These are phyloP conservation scores for Candida corydali DNA, from an alignment of 805 yeast species.

Conservation along the genomic window DNA sequence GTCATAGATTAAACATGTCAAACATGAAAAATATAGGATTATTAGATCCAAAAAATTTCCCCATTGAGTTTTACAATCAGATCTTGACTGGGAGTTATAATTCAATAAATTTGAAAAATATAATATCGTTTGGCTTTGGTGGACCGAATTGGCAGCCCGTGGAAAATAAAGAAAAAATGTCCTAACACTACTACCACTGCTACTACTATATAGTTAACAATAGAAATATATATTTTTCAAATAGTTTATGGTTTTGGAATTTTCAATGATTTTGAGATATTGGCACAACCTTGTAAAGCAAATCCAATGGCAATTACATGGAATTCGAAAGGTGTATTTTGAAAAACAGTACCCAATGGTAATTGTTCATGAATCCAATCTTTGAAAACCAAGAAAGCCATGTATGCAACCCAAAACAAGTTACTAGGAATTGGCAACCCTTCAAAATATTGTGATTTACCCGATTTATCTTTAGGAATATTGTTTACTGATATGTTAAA, in stretches of 20 bases:
- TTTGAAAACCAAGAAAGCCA: conserved; percentile 64
- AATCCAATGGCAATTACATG: conserved; percentile 68
- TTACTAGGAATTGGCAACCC: conserved; percentile 96
- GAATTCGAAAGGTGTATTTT: conserved; percentile 60
- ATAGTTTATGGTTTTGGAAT: conserved; percentile 80
- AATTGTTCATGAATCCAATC: conserved; percentile 47
- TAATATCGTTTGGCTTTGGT: conserved; percentile 14
- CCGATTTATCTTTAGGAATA: conserved; percentile 82
- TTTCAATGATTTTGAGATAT: conserved; percentile 85
- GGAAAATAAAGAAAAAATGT: no score
- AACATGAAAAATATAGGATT: conserved; percentile 27
- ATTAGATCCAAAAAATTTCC: conserved; percentile 36
- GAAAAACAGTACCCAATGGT: conserved; percentile 62
- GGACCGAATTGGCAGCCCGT: conserved; percentile 12
- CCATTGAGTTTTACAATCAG: conserved; percentile 19
- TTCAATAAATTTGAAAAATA: conserved; percentile 19
- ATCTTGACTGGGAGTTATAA: conserved; percentile 25
- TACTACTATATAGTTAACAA: no score
- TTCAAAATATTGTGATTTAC: conserved; percentile 89
- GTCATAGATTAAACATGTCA: conserved; percentile 21
- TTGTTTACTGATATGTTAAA: conserved; percentile 92
- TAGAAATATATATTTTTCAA: no score
- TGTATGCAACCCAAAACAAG: conserved; percentile 62
- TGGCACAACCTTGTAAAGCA: conserved; percentile 79
- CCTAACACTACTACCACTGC: no score